Evolutionary conservation across 1,139 yeast genomes (phyloP).

Genomic region (Debaryomycetaceae sp.): DNA sequence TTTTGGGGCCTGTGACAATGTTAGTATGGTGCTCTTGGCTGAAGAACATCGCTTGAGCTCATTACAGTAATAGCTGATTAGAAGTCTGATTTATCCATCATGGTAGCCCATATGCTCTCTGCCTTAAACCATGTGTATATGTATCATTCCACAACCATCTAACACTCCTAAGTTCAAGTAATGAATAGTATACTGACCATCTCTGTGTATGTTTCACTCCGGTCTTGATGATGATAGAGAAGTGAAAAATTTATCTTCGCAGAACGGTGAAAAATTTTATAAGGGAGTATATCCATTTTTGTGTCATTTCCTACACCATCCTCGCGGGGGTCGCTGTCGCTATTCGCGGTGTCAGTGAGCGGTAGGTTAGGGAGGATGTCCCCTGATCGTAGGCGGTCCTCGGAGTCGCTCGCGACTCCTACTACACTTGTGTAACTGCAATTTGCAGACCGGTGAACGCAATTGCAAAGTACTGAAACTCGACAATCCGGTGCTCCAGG

Average conservation of each 20-base stretch:
- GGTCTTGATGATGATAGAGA: constrained; percentile 49
- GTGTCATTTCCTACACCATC: too few relatives aligned
- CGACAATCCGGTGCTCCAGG: too few relatives aligned
- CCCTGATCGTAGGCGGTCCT: too few relatives aligned
- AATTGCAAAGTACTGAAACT: too few relatives aligned
- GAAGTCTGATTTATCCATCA: background rate
- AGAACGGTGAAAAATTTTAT: constrained; percentile 2
- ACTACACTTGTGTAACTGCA: too few relatives aligned
- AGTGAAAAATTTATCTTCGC: constrained; percentile 2
- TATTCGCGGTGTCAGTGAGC: too few relatives aligned
- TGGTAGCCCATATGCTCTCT: background rate
- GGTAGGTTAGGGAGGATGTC: too few relatives aligned
- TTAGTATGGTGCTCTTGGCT: constrained; percentile 21
- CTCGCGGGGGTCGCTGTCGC: too few relatives aligned
- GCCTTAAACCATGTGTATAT: background rate
- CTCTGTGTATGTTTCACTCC: constrained; percentile 96
- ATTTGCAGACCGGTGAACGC: too few relatives aligned
- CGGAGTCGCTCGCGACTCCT: too few relatives aligned
- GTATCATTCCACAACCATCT: background rate
- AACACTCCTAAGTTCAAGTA: background rate
- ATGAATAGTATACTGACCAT: constrained; percentile 71
- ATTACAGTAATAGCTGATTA: background rate
- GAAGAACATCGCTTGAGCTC: background rate
- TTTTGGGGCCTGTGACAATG: constrained; percentile 80
- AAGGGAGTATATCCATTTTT: too few relatives aligned